phyloP scores from a whole-genome alignment of 352 stramenopile species.

The Phytophthora lateralis region DNA sequence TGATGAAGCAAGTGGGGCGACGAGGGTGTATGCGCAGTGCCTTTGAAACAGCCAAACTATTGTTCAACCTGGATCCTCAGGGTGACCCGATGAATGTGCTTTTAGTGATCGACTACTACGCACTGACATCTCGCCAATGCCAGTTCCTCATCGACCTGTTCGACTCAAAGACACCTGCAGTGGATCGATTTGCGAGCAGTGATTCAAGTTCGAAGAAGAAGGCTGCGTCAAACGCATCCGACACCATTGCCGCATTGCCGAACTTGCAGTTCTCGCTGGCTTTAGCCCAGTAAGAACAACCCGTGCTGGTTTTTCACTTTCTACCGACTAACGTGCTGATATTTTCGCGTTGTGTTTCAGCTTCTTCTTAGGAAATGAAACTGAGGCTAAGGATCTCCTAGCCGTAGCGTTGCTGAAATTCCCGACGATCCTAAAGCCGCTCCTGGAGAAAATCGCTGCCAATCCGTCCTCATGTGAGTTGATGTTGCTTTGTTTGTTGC shows the following conservation, averaged over 20 bases:
- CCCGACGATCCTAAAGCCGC: slow-evolving; percentile 68
- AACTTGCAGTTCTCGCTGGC: slow-evolving; percentile 82
- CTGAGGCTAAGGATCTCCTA: slow-evolving; percentile 64
- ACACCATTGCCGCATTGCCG: slow-evolving; percentile 59
- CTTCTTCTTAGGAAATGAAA: slow-evolving; percentile 66
- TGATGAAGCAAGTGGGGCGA: slow-evolving; percentile 86
- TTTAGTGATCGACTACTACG: slow-evolving; percentile 86
- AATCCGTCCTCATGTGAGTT: slow-evolving; percentile 68
- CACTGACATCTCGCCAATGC: slow-evolving; percentile 76
- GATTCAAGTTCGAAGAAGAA: slow-evolving; percentile 18
- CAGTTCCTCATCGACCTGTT: slow-evolving; percentile 78
- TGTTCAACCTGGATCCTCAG: slow-evolving; percentile 75
- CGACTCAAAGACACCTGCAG: slow-evolving; percentile 59
- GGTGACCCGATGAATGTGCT: slow-evolving; percentile 85
- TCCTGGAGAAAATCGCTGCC: slow-evolving; percentile 77
- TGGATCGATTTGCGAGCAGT: slow-evolving; percentile 49
- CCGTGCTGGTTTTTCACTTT: neutral
- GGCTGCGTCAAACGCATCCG: slow-evolving; percentile 11
- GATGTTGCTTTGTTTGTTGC: neutral
- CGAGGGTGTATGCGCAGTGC: slow-evolving; percentile 85
- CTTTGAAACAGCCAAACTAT: slow-evolving; percentile 80
- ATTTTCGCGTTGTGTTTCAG: slow-evolving; percentile 34
- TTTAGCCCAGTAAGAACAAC: slow-evolving; percentile 60
- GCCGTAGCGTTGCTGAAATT: slow-evolving; percentile 68
- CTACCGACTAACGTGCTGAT: slow-evolving; percentile 13